These are phyloP conservation scores for Periconia digitata DNA, from an alignment of 2,329 filamentous ascomycete genomes.

Conservation along the genomic window DNA sequence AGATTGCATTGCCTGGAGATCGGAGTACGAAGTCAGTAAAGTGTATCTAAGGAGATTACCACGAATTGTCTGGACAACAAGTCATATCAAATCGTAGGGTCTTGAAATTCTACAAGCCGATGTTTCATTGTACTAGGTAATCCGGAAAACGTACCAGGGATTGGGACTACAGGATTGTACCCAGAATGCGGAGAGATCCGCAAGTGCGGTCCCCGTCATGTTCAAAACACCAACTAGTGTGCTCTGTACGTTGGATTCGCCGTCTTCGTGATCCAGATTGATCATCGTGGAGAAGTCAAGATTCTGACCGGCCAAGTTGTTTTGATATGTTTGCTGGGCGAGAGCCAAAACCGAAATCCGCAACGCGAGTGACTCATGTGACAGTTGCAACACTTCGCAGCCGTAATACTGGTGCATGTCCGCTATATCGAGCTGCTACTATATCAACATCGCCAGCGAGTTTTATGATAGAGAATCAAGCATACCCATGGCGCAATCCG, in stretches of 20 bases:
- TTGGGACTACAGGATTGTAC: background rate
- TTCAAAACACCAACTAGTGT: slow-evolving; percentile 8
- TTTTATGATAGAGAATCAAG: background rate
- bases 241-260: slow-evolving; percentile 19
- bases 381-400: slow-evolving; percentile 53
- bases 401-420: slow-evolving; percentile 57
- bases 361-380: slow-evolving; percentile 46
- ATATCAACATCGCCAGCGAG: background rate
- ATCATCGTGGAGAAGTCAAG: slow-evolving; percentile 53
- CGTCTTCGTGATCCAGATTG: slow-evolving; percentile 1
- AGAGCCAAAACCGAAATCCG: slow-evolving; percentile 58
- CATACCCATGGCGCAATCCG: slow-evolving; percentile 57
- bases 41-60: no score
- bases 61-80: no score
- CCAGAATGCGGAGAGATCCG: slow-evolving; percentile 15
- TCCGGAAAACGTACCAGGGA: no score
- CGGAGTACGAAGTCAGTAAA: no score
- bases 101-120: no score
- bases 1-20: slow-evolving; percentile 1
- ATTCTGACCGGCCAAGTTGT: slow-evolving; percentile 48
- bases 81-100: no score
- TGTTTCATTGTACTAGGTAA: no score
- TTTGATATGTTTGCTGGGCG: slow-evolving; percentile 35
- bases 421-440: slow-evolving; percentile 57
- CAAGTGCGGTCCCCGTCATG: slow-evolving; percentile 3